Conservation (phyloP, 2,329 filamentous ascomycete species). For the Curvularia eragrostidis region DNA sequence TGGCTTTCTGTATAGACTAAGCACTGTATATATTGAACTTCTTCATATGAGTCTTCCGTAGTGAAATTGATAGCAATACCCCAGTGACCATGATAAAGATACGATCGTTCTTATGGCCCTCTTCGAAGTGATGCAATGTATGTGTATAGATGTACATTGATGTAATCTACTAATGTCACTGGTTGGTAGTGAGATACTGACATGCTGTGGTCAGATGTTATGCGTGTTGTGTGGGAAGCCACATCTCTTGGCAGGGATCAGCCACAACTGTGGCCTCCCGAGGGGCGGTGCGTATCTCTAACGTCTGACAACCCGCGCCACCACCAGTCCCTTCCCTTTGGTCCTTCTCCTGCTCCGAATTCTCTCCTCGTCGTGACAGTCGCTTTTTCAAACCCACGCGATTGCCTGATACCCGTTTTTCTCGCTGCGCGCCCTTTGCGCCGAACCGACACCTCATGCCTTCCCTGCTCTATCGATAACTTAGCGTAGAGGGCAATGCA, state of each 20-base stretch:
- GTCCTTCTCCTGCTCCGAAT: not conserved
- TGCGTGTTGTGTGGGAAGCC: not conserved
- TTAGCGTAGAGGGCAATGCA: conserved; percentile 47
- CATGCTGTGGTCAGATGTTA: not conserved
- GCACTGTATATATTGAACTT: not conserved
- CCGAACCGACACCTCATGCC: conserved; percentile 25
- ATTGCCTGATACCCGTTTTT: not conserved
- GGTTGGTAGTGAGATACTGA: not conserved
- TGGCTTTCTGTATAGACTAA: not conserved
- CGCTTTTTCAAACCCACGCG: not conserved
- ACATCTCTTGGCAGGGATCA: conserved; percentile 7
- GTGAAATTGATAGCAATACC: not conserved
- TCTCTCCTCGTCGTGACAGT: conserved; percentile 2
- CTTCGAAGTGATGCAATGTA: not conserved
- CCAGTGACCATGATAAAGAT: not conserved
- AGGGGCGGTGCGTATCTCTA: conserved; percentile 4
- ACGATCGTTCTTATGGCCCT: not conserved
- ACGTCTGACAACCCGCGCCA: conserved; percentile 6
- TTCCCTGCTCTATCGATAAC: conserved; percentile 27
- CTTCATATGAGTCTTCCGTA: not conserved
- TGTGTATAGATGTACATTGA: not conserved
- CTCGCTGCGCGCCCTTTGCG: conserved; percentile 26
- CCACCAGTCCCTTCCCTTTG: conserved; percentile 3
- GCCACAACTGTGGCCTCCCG: not conserved
- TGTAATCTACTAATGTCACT: not conserved